These are phyloP conservation scores for Boletus fagicola DNA, from an alignment of 768 basidiomycete genomes.

Conservation along the genomic window DNA sequence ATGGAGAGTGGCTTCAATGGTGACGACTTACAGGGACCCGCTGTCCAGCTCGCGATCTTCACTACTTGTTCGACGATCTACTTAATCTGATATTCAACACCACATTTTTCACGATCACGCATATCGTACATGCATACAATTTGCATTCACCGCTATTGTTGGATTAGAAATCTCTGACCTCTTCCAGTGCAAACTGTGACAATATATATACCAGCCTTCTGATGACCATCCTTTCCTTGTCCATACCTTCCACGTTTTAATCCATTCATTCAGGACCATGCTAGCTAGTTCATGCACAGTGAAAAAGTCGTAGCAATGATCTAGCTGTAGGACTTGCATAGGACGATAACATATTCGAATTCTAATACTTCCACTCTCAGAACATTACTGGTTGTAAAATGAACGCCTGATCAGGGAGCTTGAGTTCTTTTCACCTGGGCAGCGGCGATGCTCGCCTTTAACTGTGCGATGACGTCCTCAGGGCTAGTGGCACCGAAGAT, in stretches of 20 bases:
- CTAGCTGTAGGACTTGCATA: conserved; percentile 18
- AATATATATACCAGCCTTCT: conserved; percentile 32
- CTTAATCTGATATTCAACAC: conserved; percentile 26
- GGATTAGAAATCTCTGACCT: conserved; percentile 30
- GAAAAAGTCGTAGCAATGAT: conserved; percentile 6
- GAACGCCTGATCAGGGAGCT: conserved; percentile 6
- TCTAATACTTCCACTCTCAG: conserved; percentile 23
- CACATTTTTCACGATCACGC: conserved; percentile 27
- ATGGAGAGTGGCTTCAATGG: conserved; percentile 78
- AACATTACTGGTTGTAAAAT: neutral
- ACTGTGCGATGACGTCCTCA: conserved; percentile 65
- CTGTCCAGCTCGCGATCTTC: conserved; percentile 9
- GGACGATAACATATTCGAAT: conserved; percentile 26
- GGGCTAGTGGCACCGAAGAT: conserved; percentile 85
- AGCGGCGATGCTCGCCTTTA: conserved; percentile 68
- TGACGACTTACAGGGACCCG: conserved; percentile 19
- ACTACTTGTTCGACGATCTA: conserved; percentile 28
- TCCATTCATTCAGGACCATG: conserved; percentile 19
- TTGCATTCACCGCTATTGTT: conserved; percentile 30
- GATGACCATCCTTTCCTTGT: conserved; percentile 28
- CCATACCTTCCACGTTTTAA: conserved; percentile 20
- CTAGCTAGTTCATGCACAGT: conserved; percentile 16
- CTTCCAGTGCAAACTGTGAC: conserved; percentile 28
- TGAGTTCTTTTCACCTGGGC: conserved; percentile 53
- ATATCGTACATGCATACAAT: conserved; percentile 28